Evolutionary conservation across 2,329 filamentous ascomycete genomes (phyloP), one percentile per base, ranked within the genome.

Genomic region (Ustulina deusta): DNA sequence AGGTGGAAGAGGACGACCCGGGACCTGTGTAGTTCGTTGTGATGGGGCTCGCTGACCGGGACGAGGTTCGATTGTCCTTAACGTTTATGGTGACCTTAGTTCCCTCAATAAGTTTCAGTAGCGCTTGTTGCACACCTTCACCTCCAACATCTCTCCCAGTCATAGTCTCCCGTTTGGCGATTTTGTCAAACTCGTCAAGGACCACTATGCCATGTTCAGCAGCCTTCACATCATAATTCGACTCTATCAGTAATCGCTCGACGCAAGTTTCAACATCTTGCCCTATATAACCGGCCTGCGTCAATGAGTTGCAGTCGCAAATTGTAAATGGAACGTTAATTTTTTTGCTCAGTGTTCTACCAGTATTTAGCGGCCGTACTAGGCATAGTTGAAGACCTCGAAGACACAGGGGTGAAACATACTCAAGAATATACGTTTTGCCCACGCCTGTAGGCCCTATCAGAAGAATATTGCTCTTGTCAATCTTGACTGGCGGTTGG

Each of bases 231-330:
- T 97, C 92, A 79, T 97, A 97, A 78, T 97, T 95, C 9, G 95
- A 90, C 66, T 97, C 94, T 63, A 97, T 92, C 10, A 99, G 85
- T 29, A 99, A 85, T 51, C 96, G 87, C 76, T 97, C 93, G 46
- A 99, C 93, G 74, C 95, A 97, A 0, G 93, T 91, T 78, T 99
- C 96, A n/a, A 95, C 95, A 77, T 99, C 96, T 77, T 98, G 95
- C 34, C 96, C 96, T 73, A 99, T 97, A 75, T 99, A 99, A 29
- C 96, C 95, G 4, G 95, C 95, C 81, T 97, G 95, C 0, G 95
- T 98, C 71, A 98, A 94, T 6, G 94, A 93, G 58, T 96, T 97
- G 79, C 95, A 98, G 80, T 98, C 95, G 69, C 93, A 95, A 80
- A 97, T 97, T 69, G 93, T 94, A 76, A 97, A 97, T 0, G 96